Conservation (phyloP, 257 asterid genomes). For the Capsicum rhomboideum region DNA sequence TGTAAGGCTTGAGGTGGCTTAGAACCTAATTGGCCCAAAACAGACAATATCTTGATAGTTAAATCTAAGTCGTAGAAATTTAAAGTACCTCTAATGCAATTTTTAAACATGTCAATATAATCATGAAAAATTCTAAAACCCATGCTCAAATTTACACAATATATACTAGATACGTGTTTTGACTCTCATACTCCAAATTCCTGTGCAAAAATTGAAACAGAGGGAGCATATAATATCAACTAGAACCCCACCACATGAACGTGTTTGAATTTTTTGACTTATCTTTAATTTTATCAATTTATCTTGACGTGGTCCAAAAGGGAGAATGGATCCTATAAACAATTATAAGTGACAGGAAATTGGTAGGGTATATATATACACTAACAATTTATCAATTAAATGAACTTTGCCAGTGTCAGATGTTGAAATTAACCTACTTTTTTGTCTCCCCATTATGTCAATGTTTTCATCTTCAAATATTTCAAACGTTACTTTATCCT, state of each 20-base stretch:
- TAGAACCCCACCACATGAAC: not conserved
- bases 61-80: not conserved
- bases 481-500: too few species aligned
- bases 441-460: not conserved
- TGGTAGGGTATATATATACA: not conserved
- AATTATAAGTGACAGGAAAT: not conserved
- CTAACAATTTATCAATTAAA: not conserved
- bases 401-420: not conserved
- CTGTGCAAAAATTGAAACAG: not conserved
- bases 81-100: not conserved
- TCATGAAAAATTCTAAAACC: not conserved
- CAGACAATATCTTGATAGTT: rapidly evolving
- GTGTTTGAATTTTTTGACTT: not conserved
- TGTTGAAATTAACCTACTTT: not conserved
- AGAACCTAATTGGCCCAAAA: not conserved
- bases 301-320: not conserved
- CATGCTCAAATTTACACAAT: not conserved
- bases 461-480: too few species aligned
- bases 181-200: not conserved
- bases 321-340: not conserved
- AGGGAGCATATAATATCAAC: not conserved
- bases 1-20: not conserved
- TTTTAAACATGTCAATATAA: not conserved
- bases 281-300: not conserved
- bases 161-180: not conserved